Base-by-base conservation (phyloP, 305 asterid genomes). In the Ajuga reptans region DNA sequence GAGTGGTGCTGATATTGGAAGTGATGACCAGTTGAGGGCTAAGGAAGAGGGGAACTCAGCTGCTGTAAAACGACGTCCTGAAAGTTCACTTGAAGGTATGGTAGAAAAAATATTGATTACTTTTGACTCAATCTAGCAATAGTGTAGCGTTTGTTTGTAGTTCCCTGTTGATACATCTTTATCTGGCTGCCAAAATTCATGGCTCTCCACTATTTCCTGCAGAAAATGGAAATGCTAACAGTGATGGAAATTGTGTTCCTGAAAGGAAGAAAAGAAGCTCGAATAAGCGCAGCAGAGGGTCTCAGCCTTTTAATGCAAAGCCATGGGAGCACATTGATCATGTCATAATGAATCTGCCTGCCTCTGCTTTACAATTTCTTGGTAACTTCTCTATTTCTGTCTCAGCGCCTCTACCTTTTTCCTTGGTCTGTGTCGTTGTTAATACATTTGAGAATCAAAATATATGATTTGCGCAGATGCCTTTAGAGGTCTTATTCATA, bases 321-420 rank as follows among this genome's bases (percentile, higher is more conserved):
- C 89, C 97, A n/a, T 90, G 94, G 92, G 96, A 92, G 84, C 98
- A 84, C 69, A 72, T 87, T 59, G 98, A 92, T 81, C 98, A 92
- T 73, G 84, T 88, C 71, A 84, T 92, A 62, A 92, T 92, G 97
- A 90, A 92, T 78, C 83, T 92, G 37, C 98, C 98, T 53, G 98
- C 97, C 36, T 88, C 97, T 73, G 96, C 97, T 27, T 39, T 90
- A 10, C 87, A 84, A 31, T 92, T 92, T 79, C 96, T 92, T 72
- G 97, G 98, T 87, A 84, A 81, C 41, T 63, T 62, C 27, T 53
- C 39, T 21, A 5, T 43, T 29, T 15, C 66, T 21, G 62, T 66
- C 42, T 69, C 9, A 24, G 29, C 12, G 36, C 72, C 34, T 24
- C 53, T 11, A 3, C 8, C 33, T 37, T 37, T 67, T 43, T 59